These are phyloP conservation scores for Wickerhamomyces ciferrii DNA, from an alignment of 805 yeast genomes.

Conservation along the genomic window DNA sequence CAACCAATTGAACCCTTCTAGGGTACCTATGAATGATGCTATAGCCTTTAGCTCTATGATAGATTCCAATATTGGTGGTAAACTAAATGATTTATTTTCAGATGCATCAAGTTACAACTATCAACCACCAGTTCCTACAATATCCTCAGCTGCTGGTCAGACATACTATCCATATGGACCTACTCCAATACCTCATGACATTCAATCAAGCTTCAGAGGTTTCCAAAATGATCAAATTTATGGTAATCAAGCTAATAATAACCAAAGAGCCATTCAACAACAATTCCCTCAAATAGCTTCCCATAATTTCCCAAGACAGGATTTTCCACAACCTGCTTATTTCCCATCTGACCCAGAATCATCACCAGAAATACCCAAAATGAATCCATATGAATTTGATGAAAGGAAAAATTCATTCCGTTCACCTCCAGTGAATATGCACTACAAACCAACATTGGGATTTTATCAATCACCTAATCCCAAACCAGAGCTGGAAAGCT, in stretches of 20 bases:
- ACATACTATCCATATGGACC: background rate
- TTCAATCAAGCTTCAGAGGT: background rate
- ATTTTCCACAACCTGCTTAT: background rate
- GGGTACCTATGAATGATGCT: slow-evolving; percentile 1
- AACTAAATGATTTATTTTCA: background rate
- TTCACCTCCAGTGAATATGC: background rate
- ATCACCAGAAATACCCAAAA: background rate
- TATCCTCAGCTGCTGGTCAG: background rate
- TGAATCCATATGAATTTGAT: background rate
- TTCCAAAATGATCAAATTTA: background rate
- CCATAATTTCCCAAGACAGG: background rate
- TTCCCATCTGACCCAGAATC: background rate
- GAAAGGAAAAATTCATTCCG: background rate
- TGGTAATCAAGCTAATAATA: background rate
- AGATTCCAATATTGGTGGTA: background rate
- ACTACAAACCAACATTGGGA: background rate
- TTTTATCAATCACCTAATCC: background rate
- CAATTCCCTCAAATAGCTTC: background rate
- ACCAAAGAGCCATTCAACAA: background rate
- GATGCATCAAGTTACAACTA: background rate
- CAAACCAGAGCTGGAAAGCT: background rate
- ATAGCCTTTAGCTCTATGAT: slow-evolving; percentile 1
- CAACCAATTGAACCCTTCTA: background rate
- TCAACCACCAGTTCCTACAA: background rate
- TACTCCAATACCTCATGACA: background rate